Base-by-base conservation (phyloP, 2,329 filamentous ascomycete species). In the Aspergillus bombycis region DNA sequence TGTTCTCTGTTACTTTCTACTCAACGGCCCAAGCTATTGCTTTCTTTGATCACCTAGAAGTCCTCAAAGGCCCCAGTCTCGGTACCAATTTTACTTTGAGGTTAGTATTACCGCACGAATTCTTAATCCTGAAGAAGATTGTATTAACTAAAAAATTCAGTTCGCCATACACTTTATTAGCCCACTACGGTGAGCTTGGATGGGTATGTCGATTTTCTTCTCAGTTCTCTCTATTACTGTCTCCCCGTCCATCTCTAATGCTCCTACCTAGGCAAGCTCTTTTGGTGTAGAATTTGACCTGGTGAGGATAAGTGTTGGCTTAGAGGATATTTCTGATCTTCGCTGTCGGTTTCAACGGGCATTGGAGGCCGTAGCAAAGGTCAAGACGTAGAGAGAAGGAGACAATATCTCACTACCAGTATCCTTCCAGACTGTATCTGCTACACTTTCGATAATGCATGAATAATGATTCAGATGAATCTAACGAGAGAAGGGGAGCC, bases 51-150 rank as follows among this genome's bases (percentile, higher is more conserved):
- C 85, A 86, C 14, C 81, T 99, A 19, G 88, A 96, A 66, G 95
- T 93, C 1, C 89, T 93, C 45, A 99, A 99, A 78, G 95, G 95
- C 0, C 95, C 95, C 0, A 97, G 93, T 78, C 82, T 99, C 57
- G 95, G 95, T 2, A 98, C 95, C 0, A 99, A 99, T 78, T 99
- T 99, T 76, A 98, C 95, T 0, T 82, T 99, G 43, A 90, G 81
- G 83, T 84, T 63, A 68, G 73, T 69, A 52, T 50, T 52, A 54
- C 41, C 26, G 10, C 26, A 41, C 54, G 19, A 48, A 53, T 14
- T 23, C 14, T 43, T 32, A 57, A 41, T 32, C 16, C 19, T n/a
- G 48, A 14, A 57, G 5, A 48, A 43, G 43, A 28, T 32, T 9
- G n/a, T 46, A 28, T 57, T 53, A 45, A 57, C 43, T 6, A 21